Evolutionary conservation across 768 basidiomycete species (phyloP), one percentile per base, ranked within the genome.

Genomic region (Exsudoporus frostii): DNA sequence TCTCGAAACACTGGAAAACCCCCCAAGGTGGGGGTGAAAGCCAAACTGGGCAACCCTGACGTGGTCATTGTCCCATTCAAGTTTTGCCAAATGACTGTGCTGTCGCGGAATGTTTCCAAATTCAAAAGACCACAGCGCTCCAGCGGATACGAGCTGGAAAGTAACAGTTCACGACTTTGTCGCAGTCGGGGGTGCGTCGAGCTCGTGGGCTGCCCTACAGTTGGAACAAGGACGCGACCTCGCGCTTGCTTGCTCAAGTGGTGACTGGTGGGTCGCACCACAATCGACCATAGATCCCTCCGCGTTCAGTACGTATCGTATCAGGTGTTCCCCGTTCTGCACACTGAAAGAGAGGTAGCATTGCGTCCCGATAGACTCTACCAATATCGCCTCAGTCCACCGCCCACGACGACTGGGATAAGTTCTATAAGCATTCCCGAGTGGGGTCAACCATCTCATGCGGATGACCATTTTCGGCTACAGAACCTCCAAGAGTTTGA

Each of bases 401-500:
- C 70, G 1, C 48, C 32, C 1, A 22, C 48, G 46, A 20, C 43
- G 24, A 32, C 48, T 5, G 40, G 34, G 5, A 51, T 7, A 5
- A 19, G n/a, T 15, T 22, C 52, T 30, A 46, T 40, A 27, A 45
- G 36, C 57, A 50, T 64, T 32, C 48, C 67, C 33, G 73, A 75
- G 43, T 82, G 81, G 81, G 76, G 73, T 10, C 61, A 62, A 20
- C 59, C 57, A 8, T 56, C 63, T 7, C 42, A 65, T 22, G 52
- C 55, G 13, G 63, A 65, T 24, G 69, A 68, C n/a, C 29, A 72
- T 29, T 73, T 73, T 45, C 56, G 54, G 29, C 44, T 79, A 15
- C 54, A 62, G 20, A 72, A 74, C 19, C 66, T 83, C 51, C 74
- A 76, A 41, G 77, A 79, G 15, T 83, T 81, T 48, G 45, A 67